Evolutionary conservation across 164 flowering plant genomes (phyloP), one percentile per base, ranked within the genome.

Genomic region (Santalum album): DNA sequence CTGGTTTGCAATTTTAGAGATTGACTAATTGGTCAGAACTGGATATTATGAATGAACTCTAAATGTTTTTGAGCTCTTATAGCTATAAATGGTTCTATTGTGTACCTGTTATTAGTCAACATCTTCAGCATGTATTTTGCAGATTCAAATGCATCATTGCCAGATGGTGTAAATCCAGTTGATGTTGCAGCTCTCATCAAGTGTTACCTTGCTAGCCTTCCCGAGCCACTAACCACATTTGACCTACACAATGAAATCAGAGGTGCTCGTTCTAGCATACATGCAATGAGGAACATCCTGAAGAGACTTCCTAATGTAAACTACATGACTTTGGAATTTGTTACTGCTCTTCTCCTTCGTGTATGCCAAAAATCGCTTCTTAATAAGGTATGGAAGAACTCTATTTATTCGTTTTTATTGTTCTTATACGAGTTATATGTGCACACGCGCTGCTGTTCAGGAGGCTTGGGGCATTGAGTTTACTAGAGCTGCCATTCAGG

Each of bases 181-280:
- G 84, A 80, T 53, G 82, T 81, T 32, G 96, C 96, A 10, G 69
- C 75, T 55, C 70, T 90, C 1, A 54, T 64, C 14, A 90, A 90
- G 67, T 90, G 82, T 61, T 90, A 85, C 63, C 73, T 90, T 61
- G 90, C 88, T 53, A 82, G 96, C 72, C 91, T 90, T 65, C 91
- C 98, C 49, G 90, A 85, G 77, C 98, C 98, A 9, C 75, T 90
- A 25, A 72, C 78, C 35, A 82, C 96, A 44, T 85, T 79, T 69
- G 80, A 71, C 53, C 86, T 85, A 47, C 79, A 80, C 66, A 72
- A 83, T 58, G 91, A 82, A 56, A 74, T 90, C 38, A 82, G 75
- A 72, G 67, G 66, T 61, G 86, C 91, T 57, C 86, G 88, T n/a
- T 78, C 84, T 58, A 86, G 78, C 65, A 72, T 87, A 57, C 62